Evolutionary conservation across 1,284 basidiomycete genomes (phyloP), one percentile per base, ranked within the genome.

Genomic region (Apiotrichum domesticum): DNA sequence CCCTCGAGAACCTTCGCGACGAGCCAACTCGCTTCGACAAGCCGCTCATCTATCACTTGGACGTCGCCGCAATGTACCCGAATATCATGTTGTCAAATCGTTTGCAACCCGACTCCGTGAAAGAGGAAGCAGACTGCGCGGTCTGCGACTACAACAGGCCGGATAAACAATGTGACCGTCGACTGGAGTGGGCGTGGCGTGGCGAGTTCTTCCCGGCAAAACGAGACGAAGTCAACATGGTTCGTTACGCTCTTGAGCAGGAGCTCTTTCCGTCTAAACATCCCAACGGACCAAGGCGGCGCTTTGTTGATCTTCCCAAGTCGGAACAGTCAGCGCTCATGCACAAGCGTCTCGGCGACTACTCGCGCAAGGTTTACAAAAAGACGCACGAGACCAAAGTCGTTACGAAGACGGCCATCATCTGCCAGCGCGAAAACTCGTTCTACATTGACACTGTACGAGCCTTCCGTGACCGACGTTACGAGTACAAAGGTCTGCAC

Each of bases 1-100:
- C 87, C 55, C 85, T 99, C 29, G 93, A 96, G 73, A 75, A 85
- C 61, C 87, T 98, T 80, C 90, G 93, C 32, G 94, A 98, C 78
- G 85, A 89, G 51, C 95, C 96, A 0, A 82, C 84, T 52, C 88
- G 94, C 15, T 82, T 83, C 53, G 95, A 98, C 78, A 87, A 86
- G 32, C 96, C 96, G 0, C 84, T 98, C 64, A 98, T 99, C 72
- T 99, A 99, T 77, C 96, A 99, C 78, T 79, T 98, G 70, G 96
- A 99, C 71, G 96, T 99, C 61, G 96, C 96, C 1, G 96, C 96
- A 65, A 99, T 99, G 96, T 98, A 99, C 72, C 96, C 96, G 57
- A 99, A 98, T 79, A 98, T 99, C 84, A 99, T 99, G 96, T 87
- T 99, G 80, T 97, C 93, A 35, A 98, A 99, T 75, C 90, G 96